Evolutionary conservation across 192 early-diverging fungal species (phyloP), one percentile per base, ranked within the genome.

Genomic region (Coemansia guatemalensis): DNA sequence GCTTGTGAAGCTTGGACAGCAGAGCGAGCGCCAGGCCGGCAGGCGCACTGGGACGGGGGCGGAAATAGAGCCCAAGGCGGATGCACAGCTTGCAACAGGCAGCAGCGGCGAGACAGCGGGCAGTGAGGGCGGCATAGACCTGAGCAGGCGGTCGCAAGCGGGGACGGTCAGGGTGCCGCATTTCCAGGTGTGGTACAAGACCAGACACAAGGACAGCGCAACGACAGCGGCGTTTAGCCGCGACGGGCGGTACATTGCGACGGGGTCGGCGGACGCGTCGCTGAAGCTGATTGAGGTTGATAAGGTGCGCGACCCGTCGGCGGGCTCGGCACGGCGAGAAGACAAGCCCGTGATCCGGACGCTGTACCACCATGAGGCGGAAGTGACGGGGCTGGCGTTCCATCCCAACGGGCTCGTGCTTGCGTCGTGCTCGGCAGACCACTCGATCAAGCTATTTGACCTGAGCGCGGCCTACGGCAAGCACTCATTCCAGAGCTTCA

Each of bases 391-490:
- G 58, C 73, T 94, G 8, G 85, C 85, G 30, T 96, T 95, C 70
- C 95, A 98, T 70, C 96, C 96, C 3, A 94, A 95, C 65, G 95
- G 95, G 12, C 80, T 90, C 22, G 92, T 94, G 11, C 82, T 98
- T 27, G 96, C 93, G 11, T 89, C 88, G 44, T 93, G 93, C 70
- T 86, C 91, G 2, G 88, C 89, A 30, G 96, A 98, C 66, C 85
- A 80, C 48, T 88, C 84, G 55, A 89, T 96, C 62, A 95, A 94
- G 76, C 81, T 98, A 44, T 98, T 92, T 68, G 95, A 96, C 75
- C 78, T 98, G 53, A 88, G 87, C 35, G 91, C 87, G 58, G 83
- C 90, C 3, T 87, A 88, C 14, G 88, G 89, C 4, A 96, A 94
- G 64, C 69, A 90, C 64, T 85, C 92, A 14, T 95, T 95, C 69